Percentiles rank a stretch among this genome's conserved stretches.
Conservation (phyloP, 768 basidiomycete species). For the Tricholoma saponaceum region DNA sequence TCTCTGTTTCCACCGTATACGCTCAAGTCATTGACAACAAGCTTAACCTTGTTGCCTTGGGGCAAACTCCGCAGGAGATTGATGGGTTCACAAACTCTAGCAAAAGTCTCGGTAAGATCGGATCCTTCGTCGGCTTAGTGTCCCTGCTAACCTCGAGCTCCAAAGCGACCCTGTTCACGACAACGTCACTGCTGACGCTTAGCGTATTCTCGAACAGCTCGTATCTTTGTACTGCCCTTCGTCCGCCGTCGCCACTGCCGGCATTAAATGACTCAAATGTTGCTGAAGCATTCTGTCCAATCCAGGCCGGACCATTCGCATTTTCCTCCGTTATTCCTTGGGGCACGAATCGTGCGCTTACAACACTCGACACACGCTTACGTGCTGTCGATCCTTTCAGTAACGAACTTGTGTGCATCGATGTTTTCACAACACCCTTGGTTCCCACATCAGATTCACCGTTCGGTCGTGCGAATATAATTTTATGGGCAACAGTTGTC, state of each 20-base stretch:
- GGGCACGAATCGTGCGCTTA: slow-evolving; percentile 62
- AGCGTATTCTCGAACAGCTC: slow-evolving; percentile 65
- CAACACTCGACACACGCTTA: slow-evolving; percentile 79
- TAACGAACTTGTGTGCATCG: slow-evolving; percentile 78
- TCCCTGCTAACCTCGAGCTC: slow-evolving; percentile 13
- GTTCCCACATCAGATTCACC: slow-evolving; percentile 50
- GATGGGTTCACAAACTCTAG: slow-evolving; percentile 55
- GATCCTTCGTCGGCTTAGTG: slow-evolving; percentile 5
- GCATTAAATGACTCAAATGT: slow-evolving; percentile 26
- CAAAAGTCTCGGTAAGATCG: slow-evolving; percentile 60
- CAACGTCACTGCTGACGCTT: slow-evolving; percentile 77
- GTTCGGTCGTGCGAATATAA: slow-evolving; percentile 62
- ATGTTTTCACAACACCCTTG: slow-evolving; percentile 75
- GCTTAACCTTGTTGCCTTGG: slow-evolving; percentile 73
- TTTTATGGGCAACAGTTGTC: slow-evolving; percentile 72
- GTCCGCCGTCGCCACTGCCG: slow-evolving; percentile 72
- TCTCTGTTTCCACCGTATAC: slow-evolving; percentile 67
- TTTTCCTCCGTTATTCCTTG: slow-evolving; percentile 74
- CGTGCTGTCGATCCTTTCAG: slow-evolving; percentile 87
- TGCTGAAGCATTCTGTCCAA: slow-evolving; percentile 64
- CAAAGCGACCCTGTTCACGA: slow-evolving; percentile 82
- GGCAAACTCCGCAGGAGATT: slow-evolving; percentile 55
- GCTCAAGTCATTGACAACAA: slow-evolving; percentile 57
- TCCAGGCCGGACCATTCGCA: slow-evolving; percentile 75
- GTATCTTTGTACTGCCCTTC: slow-evolving; percentile 75